Evolutionary conservation across 768 basidiomycete genomes (phyloP), one percentile per base, ranked within the genome.

Genomic region (Leccinum imitatum): DNA sequence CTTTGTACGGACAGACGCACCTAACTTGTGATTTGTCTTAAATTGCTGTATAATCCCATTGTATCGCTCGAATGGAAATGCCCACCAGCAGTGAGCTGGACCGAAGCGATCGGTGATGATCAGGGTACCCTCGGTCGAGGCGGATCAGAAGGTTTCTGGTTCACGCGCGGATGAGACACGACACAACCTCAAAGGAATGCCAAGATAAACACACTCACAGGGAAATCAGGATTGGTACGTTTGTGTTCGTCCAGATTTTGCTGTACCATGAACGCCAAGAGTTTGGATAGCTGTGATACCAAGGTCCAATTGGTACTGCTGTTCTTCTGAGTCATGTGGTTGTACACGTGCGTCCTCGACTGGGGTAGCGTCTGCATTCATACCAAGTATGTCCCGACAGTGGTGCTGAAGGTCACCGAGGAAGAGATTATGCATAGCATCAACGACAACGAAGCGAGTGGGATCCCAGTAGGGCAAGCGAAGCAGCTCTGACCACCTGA

Each of bases 41-140:
- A 21, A 17, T 10, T 21, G 19, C 7, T 46, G 44, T 46, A 46
- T 19, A n/a, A 46, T 46, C 7, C 44, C 44, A 17, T 46, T 46
- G 11, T 46, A 46, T 11, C 44, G 44, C 19, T 46, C 44, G 19
- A 46, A 46, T 10, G 44, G 44, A 21, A 46, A 46, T 9, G 44
- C 44, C 44, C 44, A 46, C 44, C 44, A 46, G 44, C 44, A 8
- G 7, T 46, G 44, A 46, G 7, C 44, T 9, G 44, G 44, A n/a
- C 44, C 44, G 19, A n/a, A 84, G n/a, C 97, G 87, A 74, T 99
- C 97, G 5, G 95, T 95, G 60, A 99, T 89, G 69, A 98, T 82
- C 41, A 98, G 77, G 15, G 93, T 90, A 4, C 84, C 87, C 58
- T 85, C 13, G 90, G 88, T 60, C 94, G 80, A 7, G 81, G 76